Conservation (phyloP, 1,284 basidiomycete genomes). For the Cutaneotrichosporon spelunceum region DNA sequence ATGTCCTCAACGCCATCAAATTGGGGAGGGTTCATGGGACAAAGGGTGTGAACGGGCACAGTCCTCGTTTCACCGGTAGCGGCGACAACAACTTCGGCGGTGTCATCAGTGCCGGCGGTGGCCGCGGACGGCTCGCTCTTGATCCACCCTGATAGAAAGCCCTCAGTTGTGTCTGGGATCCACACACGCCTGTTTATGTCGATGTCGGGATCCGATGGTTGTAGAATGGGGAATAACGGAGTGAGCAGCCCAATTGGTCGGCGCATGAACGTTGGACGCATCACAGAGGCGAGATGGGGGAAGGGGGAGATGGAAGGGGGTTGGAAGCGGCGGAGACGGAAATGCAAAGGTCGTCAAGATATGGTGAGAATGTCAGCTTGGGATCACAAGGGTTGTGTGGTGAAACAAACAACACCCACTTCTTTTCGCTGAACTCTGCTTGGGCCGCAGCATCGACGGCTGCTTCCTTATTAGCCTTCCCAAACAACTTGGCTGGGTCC, state of each 20-base stretch:
- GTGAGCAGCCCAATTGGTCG: slow-evolving; percentile 1
- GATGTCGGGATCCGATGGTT: slow-evolving; percentile 6
- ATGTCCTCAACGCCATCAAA: slow-evolving; percentile 98
- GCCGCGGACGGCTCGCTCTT: slow-evolving; percentile 38
- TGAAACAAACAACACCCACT: slow-evolving; percentile 45
- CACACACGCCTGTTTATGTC: slow-evolving; percentile 45
- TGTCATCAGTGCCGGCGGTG: slow-evolving; percentile 27
- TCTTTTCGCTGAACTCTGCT: slow-evolving; percentile 95
- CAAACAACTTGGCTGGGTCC: slow-evolving; percentile 39
- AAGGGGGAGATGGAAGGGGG: neutral
- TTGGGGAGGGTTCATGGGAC: slow-evolving; percentile 97
- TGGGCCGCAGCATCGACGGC: slow-evolving; percentile 68
- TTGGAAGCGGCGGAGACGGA: too few relatives aligned
- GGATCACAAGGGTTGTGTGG: slow-evolving; percentile 11
- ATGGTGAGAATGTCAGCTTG: slow-evolving; percentile 1
- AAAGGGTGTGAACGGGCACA: slow-evolving; percentile 72
- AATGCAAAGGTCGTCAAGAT: slow-evolving; percentile 16
- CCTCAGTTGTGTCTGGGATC: slow-evolving; percentile 45
- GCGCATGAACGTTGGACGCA: neutral
- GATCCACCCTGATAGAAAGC: slow-evolving; percentile 51
- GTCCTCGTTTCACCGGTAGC: slow-evolving; percentile 53
- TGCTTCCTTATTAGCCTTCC: slow-evolving; percentile 37
- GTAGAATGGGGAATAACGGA: slow-evolving; percentile 8
- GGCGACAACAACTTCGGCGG: slow-evolving; percentile 46
- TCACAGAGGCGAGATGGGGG: neutral